Evolutionary conservation across 106 monocot genomes (phyloP), one percentile per base, ranked within the genome.

Genomic region (Acanthochlamys bracteata): DNA sequence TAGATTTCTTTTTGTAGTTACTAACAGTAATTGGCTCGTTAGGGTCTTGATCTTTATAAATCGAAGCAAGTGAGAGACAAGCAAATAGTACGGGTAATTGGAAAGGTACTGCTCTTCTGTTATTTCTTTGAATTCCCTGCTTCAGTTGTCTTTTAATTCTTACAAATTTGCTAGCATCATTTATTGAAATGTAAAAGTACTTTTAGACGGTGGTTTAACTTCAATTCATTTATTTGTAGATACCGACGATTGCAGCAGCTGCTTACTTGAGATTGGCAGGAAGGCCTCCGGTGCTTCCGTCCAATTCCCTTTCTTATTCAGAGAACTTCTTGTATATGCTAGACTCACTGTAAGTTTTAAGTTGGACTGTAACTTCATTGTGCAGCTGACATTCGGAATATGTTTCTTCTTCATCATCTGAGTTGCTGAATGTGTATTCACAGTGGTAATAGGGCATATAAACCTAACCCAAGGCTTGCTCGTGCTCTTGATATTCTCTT

Each of bases 311-410:
- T 60, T 95, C 94, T 27, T 95, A 90, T 75, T 89, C 94, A 25
- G 94, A 95, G 64, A 95, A 86, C 58, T 95, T 95, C 69, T 84
- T 95, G 67, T 95, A 84, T 67, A 90, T 95, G 94, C 61, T 90
- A 68, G 94, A 95, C 64, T 95, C 94, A n/a, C 56, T 86, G 94
- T 86, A 95, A 84, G 94, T 76, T 57, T 42, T 41, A n/a, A 4
- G 17, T 49, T 49, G 49, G 10, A 49, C 43, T 45, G 7, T 49
- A 17, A 4, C 2, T 49, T 49, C 12, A 12, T 49, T 49, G 10
- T 49, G 49, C 49, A 49, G 49, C 17, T 49, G 15, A 49, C 10
- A 12, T 49, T 33, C 33, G 6, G 6, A 6, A 33, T 3, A 33
- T 6, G 33, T 6, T 33, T 33, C 33, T 33, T 33, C 33, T 33